Evolutionary conservation across 1,284 basidiomycete genomes (phyloP).

Genomic region (Sanguinoderma infundibulare): DNA sequence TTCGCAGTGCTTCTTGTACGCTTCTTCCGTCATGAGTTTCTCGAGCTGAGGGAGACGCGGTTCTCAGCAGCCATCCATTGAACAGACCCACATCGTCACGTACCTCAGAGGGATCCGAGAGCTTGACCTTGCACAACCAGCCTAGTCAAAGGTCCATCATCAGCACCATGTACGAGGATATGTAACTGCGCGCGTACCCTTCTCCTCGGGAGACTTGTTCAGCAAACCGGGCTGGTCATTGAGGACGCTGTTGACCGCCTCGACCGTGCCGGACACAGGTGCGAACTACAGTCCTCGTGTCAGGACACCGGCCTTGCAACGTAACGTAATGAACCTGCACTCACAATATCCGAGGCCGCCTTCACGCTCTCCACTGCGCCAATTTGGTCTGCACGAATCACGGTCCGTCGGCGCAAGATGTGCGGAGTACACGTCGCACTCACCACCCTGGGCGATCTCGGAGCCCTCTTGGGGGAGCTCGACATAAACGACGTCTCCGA

Average conservation of each 20-base stretch:
- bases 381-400: slow-evolving; percentile 70
- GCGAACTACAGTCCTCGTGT: slow-evolving; percentile 67
- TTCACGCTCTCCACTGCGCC: slow-evolving; percentile 99
- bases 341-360: slow-evolving; percentile 92
- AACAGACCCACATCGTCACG: neutral
- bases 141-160: slow-evolving; percentile 54
- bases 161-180: neutral
- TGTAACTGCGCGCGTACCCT: too few species aligned
- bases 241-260: slow-evolving; percentile 81
- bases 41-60: slow-evolving; percentile 62
- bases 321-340: slow-evolving; percentile 26
- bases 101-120: slow-evolving; percentile 80
- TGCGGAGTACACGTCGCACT: slow-evolving; percentile 34
- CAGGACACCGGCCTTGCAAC: neutral
- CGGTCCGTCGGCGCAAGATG: neutral
- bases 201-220: slow-evolving; percentile 87
- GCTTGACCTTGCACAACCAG: slow-evolving; percentile 94
- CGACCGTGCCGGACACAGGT: slow-evolving; percentile 86
- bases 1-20: slow-evolving; percentile 81
- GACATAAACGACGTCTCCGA: slow-evolving; percentile 98
- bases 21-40: slow-evolving; percentile 73
- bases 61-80: neutral
- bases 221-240: slow-evolving; percentile 78
- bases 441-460: slow-evolving; percentile 81
- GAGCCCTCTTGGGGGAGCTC: slow-evolving; percentile 84